Conservation (phyloP, 495 filamentous ascomycete genomes). For the Penicillium goetzii region DNA sequence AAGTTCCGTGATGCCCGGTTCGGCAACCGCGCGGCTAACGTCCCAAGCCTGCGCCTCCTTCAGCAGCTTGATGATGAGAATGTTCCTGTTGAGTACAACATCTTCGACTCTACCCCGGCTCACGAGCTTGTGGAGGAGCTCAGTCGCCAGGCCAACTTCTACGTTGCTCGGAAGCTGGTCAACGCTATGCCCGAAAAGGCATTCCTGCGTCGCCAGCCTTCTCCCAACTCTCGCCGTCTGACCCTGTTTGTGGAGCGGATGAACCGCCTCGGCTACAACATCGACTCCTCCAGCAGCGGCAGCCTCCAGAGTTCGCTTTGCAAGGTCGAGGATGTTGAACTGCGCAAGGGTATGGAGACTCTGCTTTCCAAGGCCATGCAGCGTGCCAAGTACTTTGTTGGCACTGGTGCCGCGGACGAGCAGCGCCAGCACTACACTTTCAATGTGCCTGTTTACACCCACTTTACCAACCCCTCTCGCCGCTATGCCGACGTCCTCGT, state of each 20-base stretch:
- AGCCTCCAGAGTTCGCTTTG: constrained; percentile 91
- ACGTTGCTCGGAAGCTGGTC: constrained; percentile 83
- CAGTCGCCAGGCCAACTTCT: constrained; percentile 84
- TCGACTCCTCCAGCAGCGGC: constrained; percentile 88
- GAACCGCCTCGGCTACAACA: constrained; percentile 83
- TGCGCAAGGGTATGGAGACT: constrained; percentile 98
- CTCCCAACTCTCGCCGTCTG: constrained; percentile 84
- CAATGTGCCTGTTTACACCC: constrained; percentile 92
- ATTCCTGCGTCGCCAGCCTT: constrained; percentile 81
- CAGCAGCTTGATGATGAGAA: constrained; percentile 98
- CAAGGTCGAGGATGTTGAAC: constrained; percentile 79
- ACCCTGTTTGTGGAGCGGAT: constrained; percentile 91
- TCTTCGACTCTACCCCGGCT: constrained; percentile 86
- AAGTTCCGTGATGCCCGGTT: constrained; percentile 89
- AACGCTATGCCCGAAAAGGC: constrained; percentile 87
- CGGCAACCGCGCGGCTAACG: constrained; percentile 72
- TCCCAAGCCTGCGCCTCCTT: constrained; percentile 83
- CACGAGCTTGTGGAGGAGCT: constrained; percentile 96
- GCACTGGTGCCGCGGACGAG: constrained; percentile 71
- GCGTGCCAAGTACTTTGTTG: constrained; percentile 91
- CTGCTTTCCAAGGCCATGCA: constrained; percentile 91
- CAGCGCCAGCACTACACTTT: constrained; percentile 85
- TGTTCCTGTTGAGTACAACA: constrained; percentile 92
- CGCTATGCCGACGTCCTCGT: constrained; percentile 95
- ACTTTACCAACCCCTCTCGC: constrained; percentile 94